phyloP scores from a whole-genome alignment of 106 monocot species.

The Xerophyta viscosa region DNA sequence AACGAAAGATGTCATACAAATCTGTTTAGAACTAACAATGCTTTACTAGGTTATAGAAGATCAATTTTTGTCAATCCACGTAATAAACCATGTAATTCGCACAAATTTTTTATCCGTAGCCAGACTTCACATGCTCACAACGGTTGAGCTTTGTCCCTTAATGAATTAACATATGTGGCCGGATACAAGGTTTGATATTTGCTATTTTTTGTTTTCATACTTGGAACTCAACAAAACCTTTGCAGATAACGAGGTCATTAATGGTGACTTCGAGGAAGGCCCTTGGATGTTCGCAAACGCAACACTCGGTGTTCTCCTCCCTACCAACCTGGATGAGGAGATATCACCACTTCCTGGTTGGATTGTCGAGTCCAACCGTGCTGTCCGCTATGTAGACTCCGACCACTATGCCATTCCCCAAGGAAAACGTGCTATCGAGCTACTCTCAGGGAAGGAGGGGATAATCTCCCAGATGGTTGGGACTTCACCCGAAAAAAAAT shows the following conservation, averaged over 20 bases:
- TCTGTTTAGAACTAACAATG: no score
- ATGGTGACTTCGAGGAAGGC: conserved; percentile 71
- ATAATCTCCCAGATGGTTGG: conserved; percentile 94
- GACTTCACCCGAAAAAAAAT: conserved; percentile 60
- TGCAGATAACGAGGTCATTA: conserved; percentile 47
- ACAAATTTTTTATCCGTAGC: no score
- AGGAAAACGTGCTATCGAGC: conserved; percentile 86
- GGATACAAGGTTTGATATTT: no score
- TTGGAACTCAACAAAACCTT: background rate
- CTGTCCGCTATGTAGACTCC: conserved; percentile 84
- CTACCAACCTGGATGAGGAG: conserved; percentile 77
- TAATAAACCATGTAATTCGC: no score
- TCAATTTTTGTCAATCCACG: no score
- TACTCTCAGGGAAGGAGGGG: conserved; percentile 92
- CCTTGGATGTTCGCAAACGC: conserved; percentile 62
- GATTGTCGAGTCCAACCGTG: conserved; percentile 91
- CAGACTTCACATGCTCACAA: no score
- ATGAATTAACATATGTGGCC: no score
- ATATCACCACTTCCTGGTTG: conserved; percentile 73
- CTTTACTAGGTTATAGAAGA: no score
- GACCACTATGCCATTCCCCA: conserved; percentile 74
- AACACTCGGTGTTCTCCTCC: conserved; percentile 70
- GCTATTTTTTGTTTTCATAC: background rate
- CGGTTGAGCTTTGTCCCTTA: no score
- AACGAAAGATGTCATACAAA: no score